Evolutionary conservation across 2,329 filamentous ascomycete species (phyloP), one percentile per base, ranked within the genome.

Genomic region (Fusarium graminum): DNA sequence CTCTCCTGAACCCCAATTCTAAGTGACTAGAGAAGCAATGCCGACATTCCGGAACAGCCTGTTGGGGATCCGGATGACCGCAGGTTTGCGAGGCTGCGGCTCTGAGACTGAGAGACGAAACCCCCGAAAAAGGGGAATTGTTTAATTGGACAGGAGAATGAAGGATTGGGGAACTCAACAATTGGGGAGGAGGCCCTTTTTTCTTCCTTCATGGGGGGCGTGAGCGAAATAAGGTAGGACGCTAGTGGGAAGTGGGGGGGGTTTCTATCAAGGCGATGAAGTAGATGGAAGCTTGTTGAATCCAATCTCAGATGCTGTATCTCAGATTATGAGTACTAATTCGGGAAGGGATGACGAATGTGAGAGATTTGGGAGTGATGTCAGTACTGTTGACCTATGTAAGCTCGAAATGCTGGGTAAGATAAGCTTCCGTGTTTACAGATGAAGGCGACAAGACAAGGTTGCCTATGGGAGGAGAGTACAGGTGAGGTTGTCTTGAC

Each of bases 111-210:
- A 43, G 42, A 11, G 30, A 41, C 36, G n/a, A 41, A 50, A 47
- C 16, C 29, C 34, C 56, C 52, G 47, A 57, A 41, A 51, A 26
- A 42, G 53, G 41, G 41, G 54, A 58, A 28, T 34, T 54, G 46
- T 51, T 46, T 46, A 66, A 67, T 71, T 73, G 72, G 70, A 13
- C 22, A 66, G 67, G 43, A 22, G 55, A 39, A 17, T 30, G 45
- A 29, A 39, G 55, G 68, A 65, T 70, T 69, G 69, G 59, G 66
- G 59, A 66, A 72, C 72, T 74, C 72, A 74, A 74, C 72, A 74
- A 74, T 74, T 74, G 72, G 72, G 72, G 72, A 66, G 70, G 69
- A 64, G 60, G 44, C 17, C 56, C 49, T 52, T 53, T 68, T 68
- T 65, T 57, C 26, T 40, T 34, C 19, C 13, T 25, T 9, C 32